Conservation (phyloP, 2,329 filamentous ascomycete species). For the Trichoderma brevicompactum region DNA sequence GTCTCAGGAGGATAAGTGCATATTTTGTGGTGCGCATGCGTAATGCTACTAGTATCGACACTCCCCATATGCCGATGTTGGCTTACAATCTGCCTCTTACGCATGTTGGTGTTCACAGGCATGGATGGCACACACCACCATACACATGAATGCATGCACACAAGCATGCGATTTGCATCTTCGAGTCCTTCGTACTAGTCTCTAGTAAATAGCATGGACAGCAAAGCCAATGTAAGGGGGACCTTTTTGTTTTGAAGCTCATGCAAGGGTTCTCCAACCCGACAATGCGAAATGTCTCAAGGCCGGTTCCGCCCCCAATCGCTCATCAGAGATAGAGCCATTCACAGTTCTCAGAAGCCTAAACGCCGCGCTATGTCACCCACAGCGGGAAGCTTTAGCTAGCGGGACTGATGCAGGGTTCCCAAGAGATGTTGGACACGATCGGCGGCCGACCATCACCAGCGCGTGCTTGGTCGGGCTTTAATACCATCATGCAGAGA, state of each 20-base stretch:
- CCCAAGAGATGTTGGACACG: background rate
- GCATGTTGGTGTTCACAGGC: background rate
- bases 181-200: background rate
- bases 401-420: background rate
- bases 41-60: too few relatives aligned
- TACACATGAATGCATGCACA: background rate
- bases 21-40: too few relatives aligned
- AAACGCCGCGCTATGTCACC: background rate
- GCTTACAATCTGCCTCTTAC: background rate
- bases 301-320: background rate
- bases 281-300: slow-evolving; percentile 8
- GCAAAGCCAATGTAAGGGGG: background rate
- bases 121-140: background rate
- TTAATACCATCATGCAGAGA: background rate
- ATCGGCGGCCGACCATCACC: slow-evolving; percentile 12
- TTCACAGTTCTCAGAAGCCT: slow-evolving; percentile 1
- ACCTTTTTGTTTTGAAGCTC: background rate
- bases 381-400: background rate
- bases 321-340: background rate
- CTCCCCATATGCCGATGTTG: too few relatives aligned
- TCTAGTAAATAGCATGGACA: too few relatives aligned
- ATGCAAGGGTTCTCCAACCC: slow-evolving; percentile 5
- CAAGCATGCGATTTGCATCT: background rate
- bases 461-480: background rate
- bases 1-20: too few relatives aligned